These are phyloP conservation scores for Rickenella mellea DNA, from an alignment of 768 basidiomycete genomes.

Conservation along the genomic window DNA sequence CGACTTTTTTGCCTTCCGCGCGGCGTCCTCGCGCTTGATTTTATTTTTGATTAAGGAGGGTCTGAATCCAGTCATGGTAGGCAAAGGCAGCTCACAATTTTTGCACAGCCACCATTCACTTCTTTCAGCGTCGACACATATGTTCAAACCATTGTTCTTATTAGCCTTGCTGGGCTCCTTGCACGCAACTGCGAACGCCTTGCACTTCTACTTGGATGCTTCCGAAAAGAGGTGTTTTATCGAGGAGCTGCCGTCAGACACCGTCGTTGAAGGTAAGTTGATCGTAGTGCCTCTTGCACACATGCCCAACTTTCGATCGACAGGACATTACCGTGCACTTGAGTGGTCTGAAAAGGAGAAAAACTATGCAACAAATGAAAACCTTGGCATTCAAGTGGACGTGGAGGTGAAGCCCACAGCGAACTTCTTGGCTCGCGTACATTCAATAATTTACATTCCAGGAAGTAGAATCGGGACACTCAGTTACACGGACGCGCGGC, in stretches of 20 bases:
- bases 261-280: conserved; percentile 80
- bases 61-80: conserved; percentile 29
- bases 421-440: background rate
- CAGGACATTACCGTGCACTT: conserved; percentile 87
- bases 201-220: conserved; percentile 96
- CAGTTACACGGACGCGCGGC: conserved; percentile 84
- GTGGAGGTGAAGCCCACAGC: conserved; percentile 61
- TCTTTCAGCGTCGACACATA: background rate
- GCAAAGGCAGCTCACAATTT: background rate
- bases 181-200: conserved; percentile 48
- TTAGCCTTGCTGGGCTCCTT: conserved; percentile 32
- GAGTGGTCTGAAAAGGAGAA: conserved; percentile 79
- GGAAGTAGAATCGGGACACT: conserved; percentile 80
- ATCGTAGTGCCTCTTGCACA: background rate
- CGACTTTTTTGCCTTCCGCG: conserved; percentile 63
- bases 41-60: conserved; percentile 79
- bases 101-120: background rate
- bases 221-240: conserved; percentile 93
- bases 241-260: conserved; percentile 91
- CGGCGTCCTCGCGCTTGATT: conserved; percentile 72
- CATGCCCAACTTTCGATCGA: conserved; percentile 4
- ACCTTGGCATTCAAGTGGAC: conserved; percentile 83
- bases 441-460: conserved; percentile 20
- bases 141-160: conserved; percentile 14
- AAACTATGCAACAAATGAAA: conserved; percentile 57